Evolutionary conservation across 257 asterid genomes (phyloP), one percentile per base, ranked within the genome.

Genomic region (Gentiana straminea): DNA sequence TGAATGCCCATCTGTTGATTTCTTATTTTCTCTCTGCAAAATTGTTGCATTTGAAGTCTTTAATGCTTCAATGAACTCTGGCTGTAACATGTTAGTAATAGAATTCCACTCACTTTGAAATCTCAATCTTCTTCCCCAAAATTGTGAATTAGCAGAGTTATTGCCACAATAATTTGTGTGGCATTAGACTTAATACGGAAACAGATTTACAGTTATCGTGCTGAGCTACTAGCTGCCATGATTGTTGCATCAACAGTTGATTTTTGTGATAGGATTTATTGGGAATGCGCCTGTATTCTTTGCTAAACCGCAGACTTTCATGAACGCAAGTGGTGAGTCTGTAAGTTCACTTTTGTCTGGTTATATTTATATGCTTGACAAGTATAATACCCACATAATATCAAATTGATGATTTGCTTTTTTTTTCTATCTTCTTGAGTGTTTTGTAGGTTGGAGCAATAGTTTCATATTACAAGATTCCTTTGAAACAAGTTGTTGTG

Each of bases 301-400:
- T 60, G 97, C 95, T 66, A 88, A 92, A 58, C 99, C 99, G 8
- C 97, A 83, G 67, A 92, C 95, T 13, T 92, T 85, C 72, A 86
- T 92, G 95, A 92, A 92, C 80, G 94, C 84, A 56, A 92, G 99
- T 72, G 99, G 99, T 82, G 97, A 92, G 97, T 92, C 99, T 83
- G 99, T 92, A 86, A 92, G 94, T 92, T 77, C 69, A 43, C 81
- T 64, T 24, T 24, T 53, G 45, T 56, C 89, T 62, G 52, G 46
- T 13, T 36, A 45, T 37, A 55, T 13, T 48, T 45, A 24, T 24
- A 24, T 24, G 9, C 46, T 41, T 41, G 9, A 41, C 7, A 41
- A 41, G 46, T 5, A 41, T 41, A 41, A 10, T 50, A 49, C 12
- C 2, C n/a, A 35, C 11, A 54, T 13, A 41, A 32, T 5, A n/a